These are phyloP conservation scores for Cyclostephanos tholiformis DNA, from an alignment of 108 stramenopile genomes.

Conservation along the genomic window DNA sequence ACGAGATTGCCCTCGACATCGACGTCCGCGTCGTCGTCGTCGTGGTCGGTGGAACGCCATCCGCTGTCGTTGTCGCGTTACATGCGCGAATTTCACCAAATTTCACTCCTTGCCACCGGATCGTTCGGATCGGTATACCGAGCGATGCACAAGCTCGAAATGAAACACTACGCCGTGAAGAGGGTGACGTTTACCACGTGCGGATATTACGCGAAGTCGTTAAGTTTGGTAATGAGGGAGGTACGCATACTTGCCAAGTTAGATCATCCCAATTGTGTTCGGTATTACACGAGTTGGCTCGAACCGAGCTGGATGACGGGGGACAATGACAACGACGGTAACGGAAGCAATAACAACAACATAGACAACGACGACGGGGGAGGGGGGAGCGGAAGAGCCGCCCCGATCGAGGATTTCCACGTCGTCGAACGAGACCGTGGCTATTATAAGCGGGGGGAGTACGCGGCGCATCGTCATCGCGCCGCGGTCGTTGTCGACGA, in stretches of 20 bases:
- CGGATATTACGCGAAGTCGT: slow-evolving; percentile 71
- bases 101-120: slow-evolving; percentile 73
- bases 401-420: too few species aligned
- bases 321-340: slow-evolving; percentile 10
- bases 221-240: slow-evolving; percentile 84
- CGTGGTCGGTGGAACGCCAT: slow-evolving; percentile 74
- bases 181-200: slow-evolving; percentile 71
- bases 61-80: slow-evolving; percentile 84
- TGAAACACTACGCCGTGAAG: slow-evolving; percentile 83
- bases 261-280: slow-evolving; percentile 91
- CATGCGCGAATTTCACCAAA: slow-evolving; percentile 80
- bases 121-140: slow-evolving; percentile 91
- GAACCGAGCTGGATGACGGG: slow-evolving; percentile 92
- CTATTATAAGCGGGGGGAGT: too few species aligned
- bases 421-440: too few species aligned
- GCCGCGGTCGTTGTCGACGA: neutral
- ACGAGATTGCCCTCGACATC: slow-evolving; percentile 1
- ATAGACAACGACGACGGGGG: slow-evolving; percentile 12
- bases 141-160: slow-evolving; percentile 80
- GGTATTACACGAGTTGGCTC: slow-evolving; percentile 93
- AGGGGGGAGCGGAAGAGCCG: neutral
- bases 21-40: slow-evolving; percentile 14
- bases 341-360: slow-evolving; percentile 5
- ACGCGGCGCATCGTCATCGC: neutral
- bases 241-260: slow-evolving; percentile 83